Percentiles rank a stretch among this genome's conserved stretches.
Conservation (phyloP, 1,139 yeast genomes). For the Saccharomyces hybrid region DNA sequence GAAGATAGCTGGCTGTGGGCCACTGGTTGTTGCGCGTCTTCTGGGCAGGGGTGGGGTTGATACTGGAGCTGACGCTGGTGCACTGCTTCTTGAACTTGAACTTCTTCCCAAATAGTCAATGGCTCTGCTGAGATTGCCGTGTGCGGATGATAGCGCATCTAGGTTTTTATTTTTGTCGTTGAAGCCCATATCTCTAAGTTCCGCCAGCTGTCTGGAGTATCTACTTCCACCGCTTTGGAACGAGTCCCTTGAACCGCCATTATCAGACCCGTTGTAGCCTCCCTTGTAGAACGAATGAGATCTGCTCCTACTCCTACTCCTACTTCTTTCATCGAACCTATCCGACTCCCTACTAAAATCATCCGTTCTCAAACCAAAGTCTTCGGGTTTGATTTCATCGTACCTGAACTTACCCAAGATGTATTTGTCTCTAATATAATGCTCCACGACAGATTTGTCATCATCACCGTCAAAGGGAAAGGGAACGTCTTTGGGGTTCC, state of each 20-base stretch:
- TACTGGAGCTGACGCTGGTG: conserved; percentile 14
- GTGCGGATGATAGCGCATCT: conserved; percentile 30
- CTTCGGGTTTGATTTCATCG: conserved; percentile 26
- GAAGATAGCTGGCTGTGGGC: conserved; percentile 28
- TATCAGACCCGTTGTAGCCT: conserved; percentile 5
- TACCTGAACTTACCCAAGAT: conserved; percentile 46
- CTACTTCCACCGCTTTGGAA: conserved; percentile 2
- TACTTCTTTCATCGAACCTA: conserved; percentile 2
- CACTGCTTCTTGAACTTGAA: conserved; percentile 6
- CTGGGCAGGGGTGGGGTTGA: conserved; percentile 17
- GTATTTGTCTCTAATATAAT: conserved; percentile 52
- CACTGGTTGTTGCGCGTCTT: conserved; percentile 16
- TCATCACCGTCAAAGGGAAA: conserved; percentile 55
- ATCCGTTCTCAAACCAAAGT: conserved; percentile 13
- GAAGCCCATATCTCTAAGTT: conserved; percentile 25
- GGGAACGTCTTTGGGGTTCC: conserved; percentile 43
- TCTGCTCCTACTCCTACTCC: conserved; percentile 9
- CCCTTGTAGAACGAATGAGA: conserved; percentile 2
- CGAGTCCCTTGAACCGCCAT: conserved; percentile 5
- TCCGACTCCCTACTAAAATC: background rate
- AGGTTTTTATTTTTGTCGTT: conserved; percentile 28
- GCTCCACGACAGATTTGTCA: conserved; percentile 38
- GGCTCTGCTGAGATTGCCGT: conserved; percentile 30
- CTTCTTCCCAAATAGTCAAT: conserved; percentile 22
- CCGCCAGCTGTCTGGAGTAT: conserved; percentile 20